A percentile compares a stretch with the other conserved stretches of the same genome.
Conservation (phyloP, 345 rosid genomes). For the Salix brachista region DNA sequence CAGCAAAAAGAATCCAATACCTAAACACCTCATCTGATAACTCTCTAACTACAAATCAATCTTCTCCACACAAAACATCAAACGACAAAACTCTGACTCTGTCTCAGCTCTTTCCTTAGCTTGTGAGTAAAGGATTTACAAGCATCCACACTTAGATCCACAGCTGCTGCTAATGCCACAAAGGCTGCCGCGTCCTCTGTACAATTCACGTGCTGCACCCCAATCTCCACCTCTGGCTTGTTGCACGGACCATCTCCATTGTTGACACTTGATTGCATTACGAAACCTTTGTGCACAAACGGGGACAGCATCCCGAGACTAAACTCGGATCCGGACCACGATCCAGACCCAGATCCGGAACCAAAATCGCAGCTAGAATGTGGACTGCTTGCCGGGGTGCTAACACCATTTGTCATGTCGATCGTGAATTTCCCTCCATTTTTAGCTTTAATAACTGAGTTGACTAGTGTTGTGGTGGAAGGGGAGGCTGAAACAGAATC, state of each 20-base stretch:
- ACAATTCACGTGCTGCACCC: slow-evolving; percentile 91
- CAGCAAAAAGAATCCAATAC: slow-evolving; percentile 27
- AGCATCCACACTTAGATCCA: slow-evolving; percentile 96
- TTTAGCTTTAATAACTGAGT: slow-evolving; percentile 53
- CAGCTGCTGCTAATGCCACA: slow-evolving; percentile 89
- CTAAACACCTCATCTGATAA: slow-evolving; percentile 12
- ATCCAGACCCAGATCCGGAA: slow-evolving; percentile 40
- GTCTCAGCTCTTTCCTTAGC: slow-evolving; percentile 81
- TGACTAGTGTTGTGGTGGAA: slow-evolving; percentile 28
- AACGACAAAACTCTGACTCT: slow-evolving; percentile 53
- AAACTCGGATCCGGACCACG: slow-evolving; percentile 67
- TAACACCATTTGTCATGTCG: slow-evolving; percentile 51
- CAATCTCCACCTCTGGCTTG: slow-evolving; percentile 75
- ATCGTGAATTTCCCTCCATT: slow-evolving; percentile 73
- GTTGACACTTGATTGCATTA: slow-evolving; percentile 77
- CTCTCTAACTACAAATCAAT: slow-evolving; percentile 42
- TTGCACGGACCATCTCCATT: slow-evolving; percentile 46
- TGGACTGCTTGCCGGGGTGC: slow-evolving; percentile 64
- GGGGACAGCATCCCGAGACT: slow-evolving; percentile 31
- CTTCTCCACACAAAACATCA: slow-evolving; percentile 21
- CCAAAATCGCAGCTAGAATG: slow-evolving; percentile 85
- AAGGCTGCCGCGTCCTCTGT: slow-evolving; percentile 94
- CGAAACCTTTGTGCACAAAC: slow-evolving; percentile 52
- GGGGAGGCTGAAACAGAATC: slow-evolving; percentile 40
- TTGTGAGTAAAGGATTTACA: slow-evolving; percentile 73